Conservation (phyloP, 129 eudicot species). For the Escallonia rubra region DNA sequence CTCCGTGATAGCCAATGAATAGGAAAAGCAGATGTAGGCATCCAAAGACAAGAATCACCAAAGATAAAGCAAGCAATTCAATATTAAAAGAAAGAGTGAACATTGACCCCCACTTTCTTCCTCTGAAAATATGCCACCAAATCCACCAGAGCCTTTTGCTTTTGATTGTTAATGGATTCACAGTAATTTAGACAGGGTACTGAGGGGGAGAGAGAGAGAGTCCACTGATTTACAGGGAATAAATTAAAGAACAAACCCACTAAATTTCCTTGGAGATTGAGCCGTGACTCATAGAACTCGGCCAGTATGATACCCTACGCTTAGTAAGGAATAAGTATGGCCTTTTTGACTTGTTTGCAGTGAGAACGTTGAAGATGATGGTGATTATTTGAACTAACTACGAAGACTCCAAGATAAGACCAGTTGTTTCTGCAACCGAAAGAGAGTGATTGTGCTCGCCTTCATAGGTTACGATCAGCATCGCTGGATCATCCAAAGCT, state of each 20-base stretch:
- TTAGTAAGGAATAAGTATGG: not conserved
- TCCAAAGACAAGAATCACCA: not conserved
- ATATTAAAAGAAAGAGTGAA: not conserved
- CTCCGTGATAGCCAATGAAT: not conserved
- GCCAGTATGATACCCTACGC: constrained; percentile 1
- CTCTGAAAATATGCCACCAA: constrained; percentile 20
- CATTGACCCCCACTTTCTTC: not conserved
- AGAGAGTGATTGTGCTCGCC: constrained; percentile 85
- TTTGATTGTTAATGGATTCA: not conserved
- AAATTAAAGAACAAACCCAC: constrained; percentile 4
- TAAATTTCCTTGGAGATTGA: not conserved
- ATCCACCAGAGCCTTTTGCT: constrained; percentile 18
- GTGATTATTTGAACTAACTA: constrained; percentile 13
- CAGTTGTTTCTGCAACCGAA: constrained; percentile 50
- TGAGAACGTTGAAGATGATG: not conserved
- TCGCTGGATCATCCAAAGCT: constrained; percentile 76
- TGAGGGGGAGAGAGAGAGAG: not conserved
- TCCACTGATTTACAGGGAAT: constrained; percentile 3
- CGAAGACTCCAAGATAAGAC: constrained; percentile 72
- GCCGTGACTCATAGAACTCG: not conserved
- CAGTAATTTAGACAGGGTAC: not conserved
- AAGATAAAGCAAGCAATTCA: not conserved
- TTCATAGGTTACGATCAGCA: constrained; percentile 87
- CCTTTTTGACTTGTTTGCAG: not conserved
- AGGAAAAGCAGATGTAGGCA: not conserved